Evolutionary conservation across 73 alveolate genomes (phyloP).

Genomic region (Paramecium primaurelia): DNA sequence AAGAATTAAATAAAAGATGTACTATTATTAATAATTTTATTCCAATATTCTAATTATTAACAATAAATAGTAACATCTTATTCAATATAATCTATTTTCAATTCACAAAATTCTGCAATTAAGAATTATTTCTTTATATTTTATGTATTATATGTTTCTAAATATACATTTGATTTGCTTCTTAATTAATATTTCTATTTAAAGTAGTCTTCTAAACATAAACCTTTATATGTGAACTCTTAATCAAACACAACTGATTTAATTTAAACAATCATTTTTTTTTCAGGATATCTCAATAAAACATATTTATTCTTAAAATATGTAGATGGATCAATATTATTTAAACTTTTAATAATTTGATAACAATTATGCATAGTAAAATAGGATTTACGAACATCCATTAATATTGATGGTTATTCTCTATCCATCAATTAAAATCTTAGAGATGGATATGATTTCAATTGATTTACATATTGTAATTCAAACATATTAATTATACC

Average conservation of each 20-base stretch:
- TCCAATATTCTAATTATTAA: neutral
- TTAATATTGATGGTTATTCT: neutral
- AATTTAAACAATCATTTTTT: neutral
- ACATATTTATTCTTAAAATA: constrained; percentile 6
- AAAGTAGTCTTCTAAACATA: neutral
- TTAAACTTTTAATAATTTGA: neutral
- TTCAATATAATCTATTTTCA: neutral
- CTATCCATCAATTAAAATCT: constrained; percentile 7
- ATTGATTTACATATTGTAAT: neutral
- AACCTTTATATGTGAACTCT: neutral
- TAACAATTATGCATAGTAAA: constrained; percentile 4
- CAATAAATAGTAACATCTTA: neutral
- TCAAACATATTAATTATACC: neutral
- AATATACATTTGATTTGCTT: neutral
- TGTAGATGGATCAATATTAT: neutral
- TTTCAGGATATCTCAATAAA: neutral
- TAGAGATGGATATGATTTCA: neutral
- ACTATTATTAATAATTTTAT: neutral
- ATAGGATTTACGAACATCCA: constrained; percentile 30
- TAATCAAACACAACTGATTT: neutral
- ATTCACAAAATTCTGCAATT: constrained; percentile 30
- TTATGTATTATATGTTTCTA: constrained; percentile 13
- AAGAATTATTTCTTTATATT: neutral
- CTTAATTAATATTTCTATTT: neutral
- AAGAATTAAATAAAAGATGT: neutral